Evolutionary conservation across 495 filamentous ascomycete genomes (phyloP), one percentile per base, ranked within the genome.

Genomic region (Xylaria curta): DNA sequence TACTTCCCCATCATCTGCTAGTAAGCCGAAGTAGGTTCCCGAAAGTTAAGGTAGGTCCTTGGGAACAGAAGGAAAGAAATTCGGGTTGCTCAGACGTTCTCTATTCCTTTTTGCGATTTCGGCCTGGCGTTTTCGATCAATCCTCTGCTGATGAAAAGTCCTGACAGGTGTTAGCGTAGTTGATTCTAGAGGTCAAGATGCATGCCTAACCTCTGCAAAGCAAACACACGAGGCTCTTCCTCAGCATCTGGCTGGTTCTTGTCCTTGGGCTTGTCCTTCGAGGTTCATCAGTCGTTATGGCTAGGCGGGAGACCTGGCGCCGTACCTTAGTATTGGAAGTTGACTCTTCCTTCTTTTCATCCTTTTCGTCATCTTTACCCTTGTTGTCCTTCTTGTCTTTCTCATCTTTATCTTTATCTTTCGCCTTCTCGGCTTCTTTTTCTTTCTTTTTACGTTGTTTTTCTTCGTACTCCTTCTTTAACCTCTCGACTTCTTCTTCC

Each of bases 391-490:
- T 73, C n/a, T 78, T 74, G 31, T 81, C 72, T 0, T 81, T 87
- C 78, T 89, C 86, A 54, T 92, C 85, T 47, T 90, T 85, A 24
- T 71, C 69, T 58, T 90, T 85, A 36, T 88, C 81, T 59, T 87
- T 77, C 12, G 82, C 79, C 24, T 86, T 82, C 26, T 83, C 77
- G 19, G 80, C 72, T 4, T 83, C 79, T 40, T 89, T 86, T 68
- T 89, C 87, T 71, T 91, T 87, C 82, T 91, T 92, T 79, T 87
- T 89, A 62, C 83, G 87, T 76, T 90, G 86, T 77, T 88, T 91
- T 75, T 92, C 91, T 70, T 93, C 91, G 75, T 91, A 94, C 78
- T 96, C 93, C 78, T 89, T 88, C 83, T 94, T 96, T 26, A 97
- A 89, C 47, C 80, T 80, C 77, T 88, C 88, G 58, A 90, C 84